A percentile compares a stretch with the other conserved stretches of the same genome.
Conservation (phyloP, 2,329 filamentous ascomycete species). For the Xylariaceae sp. region DNA sequence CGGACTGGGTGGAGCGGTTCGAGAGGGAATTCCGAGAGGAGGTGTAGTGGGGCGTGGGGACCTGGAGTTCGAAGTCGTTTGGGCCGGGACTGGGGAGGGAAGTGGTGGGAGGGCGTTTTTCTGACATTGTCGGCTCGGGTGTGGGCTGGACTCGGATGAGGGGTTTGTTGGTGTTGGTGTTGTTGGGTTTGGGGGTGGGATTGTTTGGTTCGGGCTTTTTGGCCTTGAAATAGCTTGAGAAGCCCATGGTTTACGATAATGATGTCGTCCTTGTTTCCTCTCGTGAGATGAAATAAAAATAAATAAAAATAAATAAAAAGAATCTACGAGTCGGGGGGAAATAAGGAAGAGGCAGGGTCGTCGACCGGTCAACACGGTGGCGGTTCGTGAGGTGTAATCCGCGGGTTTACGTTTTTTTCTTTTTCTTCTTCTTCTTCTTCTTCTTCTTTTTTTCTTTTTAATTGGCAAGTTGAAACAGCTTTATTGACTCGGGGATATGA, state of each 20-base stretch:
- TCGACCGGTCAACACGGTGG: too few relatives aligned
- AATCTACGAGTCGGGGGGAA: too few relatives aligned
- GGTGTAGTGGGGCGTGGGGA: constrained; percentile 43
- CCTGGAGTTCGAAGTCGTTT: constrained; percentile 45
- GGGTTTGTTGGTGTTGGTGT: constrained; percentile 6
- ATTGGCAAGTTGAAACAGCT: too few relatives aligned
- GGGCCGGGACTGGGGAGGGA: constrained; percentile 22
- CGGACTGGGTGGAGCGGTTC: constrained; percentile 41
- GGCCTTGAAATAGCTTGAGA: constrained; percentile 58
- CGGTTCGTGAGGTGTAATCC: too few relatives aligned
- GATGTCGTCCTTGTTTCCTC: neutral
- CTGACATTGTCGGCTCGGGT: constrained; percentile 29
- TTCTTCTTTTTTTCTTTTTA: too few relatives aligned
- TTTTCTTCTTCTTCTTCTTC: too few relatives aligned
- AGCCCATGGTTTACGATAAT: constrained; percentile 57
- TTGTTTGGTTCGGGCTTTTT: constrained; percentile 37
- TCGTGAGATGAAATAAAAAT: too few relatives aligned
- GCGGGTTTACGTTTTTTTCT: too few relatives aligned
- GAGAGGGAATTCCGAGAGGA: constrained; percentile 51
- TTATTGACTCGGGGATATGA: too few relatives aligned
- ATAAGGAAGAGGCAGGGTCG: too few relatives aligned
- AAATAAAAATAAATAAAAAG: too few relatives aligned
- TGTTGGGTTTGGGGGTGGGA: neutral
- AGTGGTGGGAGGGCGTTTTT: constrained; percentile 29
- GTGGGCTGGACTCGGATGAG: constrained; percentile 21